Conservation (phyloP, 495 filamentous ascomycete species). For the Penicilliopsis zonata region DNA sequence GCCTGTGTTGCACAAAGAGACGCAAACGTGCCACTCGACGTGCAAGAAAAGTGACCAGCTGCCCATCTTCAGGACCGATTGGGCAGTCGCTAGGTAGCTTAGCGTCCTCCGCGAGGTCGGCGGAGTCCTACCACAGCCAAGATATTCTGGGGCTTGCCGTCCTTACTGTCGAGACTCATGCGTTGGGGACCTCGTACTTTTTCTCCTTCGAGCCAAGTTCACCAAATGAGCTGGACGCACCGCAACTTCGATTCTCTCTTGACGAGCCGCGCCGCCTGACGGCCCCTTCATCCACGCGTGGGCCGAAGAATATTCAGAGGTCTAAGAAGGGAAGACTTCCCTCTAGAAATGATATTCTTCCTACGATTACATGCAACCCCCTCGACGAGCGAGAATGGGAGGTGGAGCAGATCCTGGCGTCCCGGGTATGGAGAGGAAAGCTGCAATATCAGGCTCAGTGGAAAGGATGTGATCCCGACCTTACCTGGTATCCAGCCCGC, state of each 20-base stretch:
- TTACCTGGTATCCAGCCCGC: slow-evolving; percentile 2
- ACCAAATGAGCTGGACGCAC: neutral
- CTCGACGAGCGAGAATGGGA: slow-evolving; percentile 3
- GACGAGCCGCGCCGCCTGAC: neutral
- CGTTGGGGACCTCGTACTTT: slow-evolving; percentile 1
- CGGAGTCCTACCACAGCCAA: neutral
- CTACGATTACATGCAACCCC: neutral
- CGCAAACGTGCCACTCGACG: neutral
- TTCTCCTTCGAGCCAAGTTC: slow-evolving; percentile 1
- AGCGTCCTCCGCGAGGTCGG: neutral
- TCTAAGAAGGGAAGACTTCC: slow-evolving; percentile 1
- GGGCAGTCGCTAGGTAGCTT: neutral
- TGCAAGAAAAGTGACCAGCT: slow-evolving; percentile 1
- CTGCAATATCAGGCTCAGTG: neutral
- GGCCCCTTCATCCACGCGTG: neutral
- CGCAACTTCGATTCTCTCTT: neutral
- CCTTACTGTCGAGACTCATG: neutral
- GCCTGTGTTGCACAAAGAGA: neutral
- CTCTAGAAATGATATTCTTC: slow-evolving; percentile 1
- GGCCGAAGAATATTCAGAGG: neutral
- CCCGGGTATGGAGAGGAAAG: slow-evolving; percentile 1
- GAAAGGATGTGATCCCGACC: slow-evolving; percentile 2
- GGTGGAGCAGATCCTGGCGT: slow-evolving; percentile 1
- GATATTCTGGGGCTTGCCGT: slow-evolving; percentile 1
- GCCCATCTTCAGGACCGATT: neutral